Conservation (phyloP, 2,329 filamentous ascomycete species). For the Sarocladium strictum region DNA sequence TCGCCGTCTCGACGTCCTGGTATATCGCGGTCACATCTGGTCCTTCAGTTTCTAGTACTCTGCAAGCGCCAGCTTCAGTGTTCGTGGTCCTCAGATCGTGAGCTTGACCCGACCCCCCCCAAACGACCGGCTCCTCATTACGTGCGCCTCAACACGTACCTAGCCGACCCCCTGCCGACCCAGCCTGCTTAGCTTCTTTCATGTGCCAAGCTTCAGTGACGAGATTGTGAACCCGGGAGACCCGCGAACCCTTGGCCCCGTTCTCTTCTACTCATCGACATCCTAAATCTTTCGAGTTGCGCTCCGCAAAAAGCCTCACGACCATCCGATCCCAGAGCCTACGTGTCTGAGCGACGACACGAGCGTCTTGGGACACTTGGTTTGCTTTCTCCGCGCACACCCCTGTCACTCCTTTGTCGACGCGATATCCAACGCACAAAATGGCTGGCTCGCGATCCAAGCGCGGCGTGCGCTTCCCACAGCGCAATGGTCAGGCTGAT, state of each 20-base stretch:
- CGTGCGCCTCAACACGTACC: background rate
- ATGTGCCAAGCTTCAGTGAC: constrained; percentile 8
- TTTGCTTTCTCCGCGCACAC: background rate
- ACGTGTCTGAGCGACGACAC: background rate
- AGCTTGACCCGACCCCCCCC: background rate
- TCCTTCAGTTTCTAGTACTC: background rate
- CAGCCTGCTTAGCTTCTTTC: constrained; percentile 5
- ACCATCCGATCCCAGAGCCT: background rate
- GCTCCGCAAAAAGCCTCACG: background rate
- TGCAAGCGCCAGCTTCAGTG: background rate
- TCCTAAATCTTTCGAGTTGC: background rate
- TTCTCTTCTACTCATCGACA: background rate
- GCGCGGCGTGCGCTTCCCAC: constrained; percentile 51
- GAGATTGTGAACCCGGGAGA: constrained; percentile 1
- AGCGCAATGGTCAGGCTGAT: constrained; percentile 45
- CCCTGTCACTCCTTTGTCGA: constrained; percentile 4
- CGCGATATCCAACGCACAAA: constrained; percentile 6
- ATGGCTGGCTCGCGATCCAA: constrained; percentile 30
- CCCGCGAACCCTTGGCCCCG: background rate
- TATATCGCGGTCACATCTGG: background rate
- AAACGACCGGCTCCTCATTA: background rate
- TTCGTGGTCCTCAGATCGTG: background rate
- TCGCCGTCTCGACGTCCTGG: background rate
- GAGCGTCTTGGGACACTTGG: background rate
- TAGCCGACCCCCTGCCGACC: background rate